Percentiles rank a stretch among this genome's conserved stretches.
phyloP scores from a whole-genome alignment of 2,329 filamentous ascomycete species.

The Diplodia intermedia region DNA sequence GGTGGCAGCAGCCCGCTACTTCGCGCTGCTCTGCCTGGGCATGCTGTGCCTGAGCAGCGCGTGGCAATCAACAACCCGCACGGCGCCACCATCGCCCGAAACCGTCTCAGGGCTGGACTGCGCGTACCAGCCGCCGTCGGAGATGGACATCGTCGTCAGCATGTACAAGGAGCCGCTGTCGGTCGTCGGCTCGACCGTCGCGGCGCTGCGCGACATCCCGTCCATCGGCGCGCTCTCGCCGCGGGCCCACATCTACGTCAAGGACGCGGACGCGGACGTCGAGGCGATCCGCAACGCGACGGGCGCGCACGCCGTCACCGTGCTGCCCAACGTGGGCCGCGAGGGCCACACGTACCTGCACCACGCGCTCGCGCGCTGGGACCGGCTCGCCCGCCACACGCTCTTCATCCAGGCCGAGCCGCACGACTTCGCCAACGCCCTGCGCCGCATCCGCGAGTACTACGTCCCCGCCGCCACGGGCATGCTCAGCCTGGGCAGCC shows the following conservation, averaged over 20 bases:
- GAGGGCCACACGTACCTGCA: slow-evolving; percentile 56
- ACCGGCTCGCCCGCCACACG: slow-evolving; percentile 54
- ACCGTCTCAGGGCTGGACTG: too few relatives aligned
- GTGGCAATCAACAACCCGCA: too few relatives aligned
- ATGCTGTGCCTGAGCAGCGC: too few relatives aligned
- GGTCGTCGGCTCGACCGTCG: slow-evolving; percentile 38
- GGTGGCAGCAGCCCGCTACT: too few relatives aligned
- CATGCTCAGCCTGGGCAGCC: slow-evolving; percentile 53
- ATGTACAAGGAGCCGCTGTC: slow-evolving; percentile 46
- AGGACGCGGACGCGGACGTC: slow-evolving; percentile 37
- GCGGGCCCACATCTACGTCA: slow-evolving; percentile 43
- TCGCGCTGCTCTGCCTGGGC: too few relatives aligned
- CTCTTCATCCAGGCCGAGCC: slow-evolving; percentile 57
- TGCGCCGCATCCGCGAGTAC: slow-evolving; percentile 48
- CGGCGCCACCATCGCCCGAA: too few relatives aligned
- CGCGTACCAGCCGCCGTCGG: too few relatives aligned
- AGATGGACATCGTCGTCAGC: slow-evolving; percentile 43
- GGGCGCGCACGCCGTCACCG: slow-evolving; percentile 38
- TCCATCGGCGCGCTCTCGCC: slow-evolving; percentile 14
- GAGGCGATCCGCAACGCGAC: slow-evolving; percentile 37
- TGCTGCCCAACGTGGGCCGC: slow-evolving; percentile 52
- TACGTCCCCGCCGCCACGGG: slow-evolving; percentile 50
- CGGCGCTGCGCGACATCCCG: slow-evolving; percentile 32
- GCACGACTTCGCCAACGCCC: slow-evolving; percentile 43
- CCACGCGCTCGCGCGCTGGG: slow-evolving; percentile 55